Conservation (phyloP, 148 eudicot genomes). For the Vaccinium vitisidaea region DNA sequence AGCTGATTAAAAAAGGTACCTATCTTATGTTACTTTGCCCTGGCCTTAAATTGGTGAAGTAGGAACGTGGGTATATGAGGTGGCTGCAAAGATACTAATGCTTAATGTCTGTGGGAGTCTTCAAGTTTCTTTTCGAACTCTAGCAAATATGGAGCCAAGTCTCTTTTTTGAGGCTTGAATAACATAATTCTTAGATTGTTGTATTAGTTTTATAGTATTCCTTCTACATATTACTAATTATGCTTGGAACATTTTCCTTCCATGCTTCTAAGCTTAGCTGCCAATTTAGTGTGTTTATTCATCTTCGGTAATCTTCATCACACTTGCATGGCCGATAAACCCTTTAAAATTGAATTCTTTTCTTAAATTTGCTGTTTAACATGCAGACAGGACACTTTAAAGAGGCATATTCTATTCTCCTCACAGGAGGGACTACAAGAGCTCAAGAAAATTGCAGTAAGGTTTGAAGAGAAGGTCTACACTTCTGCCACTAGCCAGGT, state of each 20-base stretch:
- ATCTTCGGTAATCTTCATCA: background rate
- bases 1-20: background rate
- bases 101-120: background rate
- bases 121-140: background rate
- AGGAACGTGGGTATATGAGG: background rate
- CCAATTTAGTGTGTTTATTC: background rate
- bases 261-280: background rate
- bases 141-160: background rate
- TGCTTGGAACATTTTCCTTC: background rate
- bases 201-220: background rate
- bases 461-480: constrained; percentile 86
- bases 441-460: constrained; percentile 69
- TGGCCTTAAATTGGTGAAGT: background rate
- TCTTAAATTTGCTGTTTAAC: background rate
- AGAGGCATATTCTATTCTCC: constrained; percentile 67
- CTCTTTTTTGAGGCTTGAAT: background rate
- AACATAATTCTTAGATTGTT: background rate
- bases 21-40: background rate
- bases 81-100: background rate
- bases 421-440: constrained; percentile 74
- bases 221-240: background rate
- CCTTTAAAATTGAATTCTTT: background rate
- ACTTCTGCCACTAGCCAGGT: constrained; percentile 84
- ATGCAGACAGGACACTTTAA: constrained; percentile 72
- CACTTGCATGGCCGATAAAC: background rate